Percentiles rank a stretch among this genome's conserved stretches.
Conservation (phyloP, 2,329 filamentous ascomycete genomes). For the Paraphoma sp. region DNA sequence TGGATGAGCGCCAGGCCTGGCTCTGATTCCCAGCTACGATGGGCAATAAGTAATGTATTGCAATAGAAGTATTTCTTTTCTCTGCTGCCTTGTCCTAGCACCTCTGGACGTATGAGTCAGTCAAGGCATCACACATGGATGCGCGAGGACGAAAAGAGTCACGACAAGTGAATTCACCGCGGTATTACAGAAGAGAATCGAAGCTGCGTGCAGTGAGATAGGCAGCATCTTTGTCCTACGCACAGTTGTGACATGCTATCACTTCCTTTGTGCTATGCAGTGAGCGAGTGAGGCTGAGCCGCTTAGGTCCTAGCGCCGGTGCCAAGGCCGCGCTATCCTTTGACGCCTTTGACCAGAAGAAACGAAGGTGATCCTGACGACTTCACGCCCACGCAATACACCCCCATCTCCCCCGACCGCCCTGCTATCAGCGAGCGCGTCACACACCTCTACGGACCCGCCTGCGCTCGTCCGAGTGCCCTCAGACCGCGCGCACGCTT, state of each 20-base stretch:
- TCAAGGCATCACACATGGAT: too few relatives aligned
- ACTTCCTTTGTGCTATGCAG: background rate
- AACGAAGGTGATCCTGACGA: slow-evolving; percentile 11
- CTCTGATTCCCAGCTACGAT: too few relatives aligned
- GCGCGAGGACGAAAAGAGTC: too few relatives aligned
- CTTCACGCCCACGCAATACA: slow-evolving; percentile 28
- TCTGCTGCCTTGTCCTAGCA: too few relatives aligned
- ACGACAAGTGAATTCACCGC: too few relatives aligned
- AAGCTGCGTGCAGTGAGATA: slow-evolving; percentile 6
- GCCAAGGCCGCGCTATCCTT: slow-evolving; percentile 9
- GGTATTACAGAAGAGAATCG: too few relatives aligned
- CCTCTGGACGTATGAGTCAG: too few relatives aligned
- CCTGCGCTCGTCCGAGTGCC: slow-evolving; percentile 34
- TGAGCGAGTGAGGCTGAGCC: slow-evolving; percentile 11
- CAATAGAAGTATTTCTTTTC: too few relatives aligned
- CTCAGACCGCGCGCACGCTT: slow-evolving; percentile 30
- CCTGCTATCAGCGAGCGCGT: slow-evolving; percentile 44
- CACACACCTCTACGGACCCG: slow-evolving; percentile 28
- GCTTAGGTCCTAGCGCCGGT: slow-evolving; percentile 14
- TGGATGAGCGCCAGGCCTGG: too few relatives aligned
- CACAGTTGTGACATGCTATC: background rate
- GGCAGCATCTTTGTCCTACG: slow-evolving; percentile 24
- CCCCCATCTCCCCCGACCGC: slow-evolving; percentile 40
- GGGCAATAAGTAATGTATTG: too few relatives aligned
- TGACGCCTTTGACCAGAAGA: slow-evolving; percentile 16